Base-by-base conservation (phyloP, 148 eudicot genomes). In the Camellia granthamiana region DNA sequence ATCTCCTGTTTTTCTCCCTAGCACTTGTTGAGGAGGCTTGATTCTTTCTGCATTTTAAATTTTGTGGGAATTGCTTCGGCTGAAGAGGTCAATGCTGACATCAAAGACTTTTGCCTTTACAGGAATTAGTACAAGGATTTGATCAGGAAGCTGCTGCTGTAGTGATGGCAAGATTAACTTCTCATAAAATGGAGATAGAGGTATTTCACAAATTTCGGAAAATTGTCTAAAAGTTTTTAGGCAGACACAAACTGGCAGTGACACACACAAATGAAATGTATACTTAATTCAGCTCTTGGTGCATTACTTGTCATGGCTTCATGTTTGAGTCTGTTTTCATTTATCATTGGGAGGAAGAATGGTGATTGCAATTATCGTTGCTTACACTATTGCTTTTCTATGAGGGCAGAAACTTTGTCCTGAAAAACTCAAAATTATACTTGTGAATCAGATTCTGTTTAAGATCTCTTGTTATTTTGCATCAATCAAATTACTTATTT, bases 141-240 rank as follows among this genome's bases (percentile, higher is more conserved):
- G 99, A 95, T 93, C 99, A 95, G 83, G 99, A 95, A 84, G 85
- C 93, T 67, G 98, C 99, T 69, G 94, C 99, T 84, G 99, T 95
- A 77, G 97, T 95, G 67, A 87, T 95, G 87, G 99, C 93, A 72
- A 85, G 99, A 92, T 86, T 92, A 66, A 90, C 93, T 81, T 95
- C 99, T 61, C 81, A 93, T 81, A 95, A 95, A 84, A 95, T 95
- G 99, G 99, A 95, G 83, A 87, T 87, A 79, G 99, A 95, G 99
- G 99, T 95, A 93, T 61, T 9, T 63, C 69, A 49, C 58, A 49
- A 51, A 77, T 72, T 76, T 59, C 23, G 10, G 6, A n/a, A 63
- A 44, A 23, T 81, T 19, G 66, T 60, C 47, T 69, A 43, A 11
- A 52, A 55, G 3, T 3, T n/a, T 58, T 42, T 41, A 3, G 38